A percentile compares a stretch with the other conserved stretches of the same genome.
Evolutionary conservation across 257 asterid genomes (phyloP).

Genomic region (Asclepias syriaca): DNA sequence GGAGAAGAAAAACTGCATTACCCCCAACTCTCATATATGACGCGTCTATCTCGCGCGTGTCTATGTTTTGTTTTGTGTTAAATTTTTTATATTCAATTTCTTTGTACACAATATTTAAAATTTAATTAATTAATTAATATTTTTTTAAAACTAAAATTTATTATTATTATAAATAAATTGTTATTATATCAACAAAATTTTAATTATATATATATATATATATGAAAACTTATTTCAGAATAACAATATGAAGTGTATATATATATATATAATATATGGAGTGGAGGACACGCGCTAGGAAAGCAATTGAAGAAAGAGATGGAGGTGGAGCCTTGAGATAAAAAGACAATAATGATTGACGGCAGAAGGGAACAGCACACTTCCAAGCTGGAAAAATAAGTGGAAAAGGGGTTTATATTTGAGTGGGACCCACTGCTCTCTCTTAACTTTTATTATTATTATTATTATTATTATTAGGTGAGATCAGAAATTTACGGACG

Average conservation of each 20-base stretch:
- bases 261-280: background rate
- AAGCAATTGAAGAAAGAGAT: background rate
- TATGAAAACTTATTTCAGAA: no score
- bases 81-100: no score
- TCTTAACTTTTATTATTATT: background rate
- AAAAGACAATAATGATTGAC: background rate
- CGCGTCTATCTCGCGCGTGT: background rate
- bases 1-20: conserved; percentile 17
- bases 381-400: background rate
- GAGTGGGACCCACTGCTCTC: background rate
- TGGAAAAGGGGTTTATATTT: no score
- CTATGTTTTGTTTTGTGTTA: no score
- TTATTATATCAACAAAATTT: no score
- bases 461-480: no score
- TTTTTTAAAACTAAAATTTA: no score
- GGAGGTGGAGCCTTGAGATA: background rate
- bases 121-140: no score
- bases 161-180: no score
- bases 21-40: conserved; percentile 21
- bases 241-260: no score
- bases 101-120: no score
- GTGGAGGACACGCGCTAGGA: background rate
- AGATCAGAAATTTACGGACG: background rate
- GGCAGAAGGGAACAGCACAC: background rate
- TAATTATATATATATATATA: no score